phyloP scores from a whole-genome alignment of 2,329 filamentous ascomycete species.

The Cryphonectria naterciae region DNA sequence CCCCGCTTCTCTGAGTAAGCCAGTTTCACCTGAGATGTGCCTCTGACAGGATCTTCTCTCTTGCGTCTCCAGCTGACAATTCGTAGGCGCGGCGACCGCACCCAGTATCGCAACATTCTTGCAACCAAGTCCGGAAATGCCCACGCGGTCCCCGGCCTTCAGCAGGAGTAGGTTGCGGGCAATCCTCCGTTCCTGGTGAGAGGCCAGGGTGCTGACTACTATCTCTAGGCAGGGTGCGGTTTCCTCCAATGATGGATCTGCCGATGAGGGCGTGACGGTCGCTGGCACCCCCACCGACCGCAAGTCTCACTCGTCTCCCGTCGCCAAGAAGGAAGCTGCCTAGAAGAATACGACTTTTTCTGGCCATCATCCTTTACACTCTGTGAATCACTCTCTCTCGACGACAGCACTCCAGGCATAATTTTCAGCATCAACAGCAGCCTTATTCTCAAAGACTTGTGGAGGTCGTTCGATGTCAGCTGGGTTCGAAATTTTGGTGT shows the following conservation, averaged over 20 bases:
- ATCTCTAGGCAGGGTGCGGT: slow-evolving; percentile 44
- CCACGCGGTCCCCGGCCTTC: slow-evolving; percentile 25
- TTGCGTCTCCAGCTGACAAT: slow-evolving; percentile 25
- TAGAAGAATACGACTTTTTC: slow-evolving; percentile 36
- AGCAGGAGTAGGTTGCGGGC: slow-evolving; percentile 29
- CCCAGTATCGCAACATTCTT: slow-evolving; percentile 25
- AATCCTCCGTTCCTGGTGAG: slow-evolving; percentile 34
- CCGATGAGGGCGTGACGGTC: slow-evolving; percentile 59
- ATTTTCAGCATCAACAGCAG: slow-evolving; percentile 29
- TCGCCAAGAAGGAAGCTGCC: slow-evolving; percentile 48
- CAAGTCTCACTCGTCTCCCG: slow-evolving; percentile 56
- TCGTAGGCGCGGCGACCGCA: slow-evolving; percentile 27
- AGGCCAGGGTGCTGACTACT: slow-evolving; percentile 31
- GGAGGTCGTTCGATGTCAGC: slow-evolving; percentile 30
- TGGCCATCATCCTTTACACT: slow-evolving; percentile 32
- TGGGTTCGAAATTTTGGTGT: slow-evolving; percentile 29
- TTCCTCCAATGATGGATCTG: slow-evolving; percentile 51
- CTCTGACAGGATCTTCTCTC: not conserved
- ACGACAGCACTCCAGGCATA: slow-evolving; percentile 28
- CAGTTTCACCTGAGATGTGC: not conserved
- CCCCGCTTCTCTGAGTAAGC: slow-evolving; percentile 35
- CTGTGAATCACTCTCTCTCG: slow-evolving; percentile 26
- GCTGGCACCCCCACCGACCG: slow-evolving; percentile 52
- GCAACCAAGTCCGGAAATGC: slow-evolving; percentile 30
- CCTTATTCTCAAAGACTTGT: slow-evolving; percentile 27